A percentile compares a stretch with the other conserved stretches of the same genome.
Conservation (phyloP, 345 rosid species). For the Syzygium aqueum region DNA sequence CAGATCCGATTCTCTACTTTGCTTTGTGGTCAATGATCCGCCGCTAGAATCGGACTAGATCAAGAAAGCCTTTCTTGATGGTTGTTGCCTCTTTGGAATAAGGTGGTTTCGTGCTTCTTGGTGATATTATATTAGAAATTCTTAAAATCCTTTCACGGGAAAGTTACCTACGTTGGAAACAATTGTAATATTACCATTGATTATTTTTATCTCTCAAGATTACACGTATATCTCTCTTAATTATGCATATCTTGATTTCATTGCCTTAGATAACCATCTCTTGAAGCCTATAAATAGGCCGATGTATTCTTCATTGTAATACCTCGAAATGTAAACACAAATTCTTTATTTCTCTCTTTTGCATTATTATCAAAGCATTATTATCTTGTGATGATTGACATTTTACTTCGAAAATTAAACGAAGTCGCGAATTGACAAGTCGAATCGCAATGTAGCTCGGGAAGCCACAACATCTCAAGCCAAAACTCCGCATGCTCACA, state of each 20-base stretch:
- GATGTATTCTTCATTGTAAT: conserved; percentile 3
- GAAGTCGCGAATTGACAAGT: not conserved
- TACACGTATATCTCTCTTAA: too few relatives aligned
- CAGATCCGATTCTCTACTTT: not conserved
- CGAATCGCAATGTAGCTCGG: not conserved
- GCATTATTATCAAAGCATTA: too few relatives aligned
- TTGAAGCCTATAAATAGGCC: not conserved
- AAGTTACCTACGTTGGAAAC: too few relatives aligned
- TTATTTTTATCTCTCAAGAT: too few relatives aligned
- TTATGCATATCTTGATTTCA: too few relatives aligned
- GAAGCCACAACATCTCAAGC: not conserved
- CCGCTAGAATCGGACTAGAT: not conserved
- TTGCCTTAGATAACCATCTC: too few relatives aligned
- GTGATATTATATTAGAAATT: too few relatives aligned
- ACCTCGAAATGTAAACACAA: not conserved
- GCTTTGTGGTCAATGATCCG: not conserved
- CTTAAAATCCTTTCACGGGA: too few relatives aligned
- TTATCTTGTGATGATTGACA: not conserved
- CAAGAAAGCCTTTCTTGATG: not conserved
- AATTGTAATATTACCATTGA: too few relatives aligned
- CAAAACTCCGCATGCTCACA: not conserved
- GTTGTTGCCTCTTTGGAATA: not conserved
- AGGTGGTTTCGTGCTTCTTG: not conserved
- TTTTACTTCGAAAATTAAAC: too few relatives aligned
- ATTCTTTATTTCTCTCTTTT: not conserved